Percentiles rank a stretch among this genome's conserved stretches.
Evolutionary conservation across 2,329 filamentous ascomycete genomes (phyloP).

Genomic region (Ascochyta clinopodiicola): DNA sequence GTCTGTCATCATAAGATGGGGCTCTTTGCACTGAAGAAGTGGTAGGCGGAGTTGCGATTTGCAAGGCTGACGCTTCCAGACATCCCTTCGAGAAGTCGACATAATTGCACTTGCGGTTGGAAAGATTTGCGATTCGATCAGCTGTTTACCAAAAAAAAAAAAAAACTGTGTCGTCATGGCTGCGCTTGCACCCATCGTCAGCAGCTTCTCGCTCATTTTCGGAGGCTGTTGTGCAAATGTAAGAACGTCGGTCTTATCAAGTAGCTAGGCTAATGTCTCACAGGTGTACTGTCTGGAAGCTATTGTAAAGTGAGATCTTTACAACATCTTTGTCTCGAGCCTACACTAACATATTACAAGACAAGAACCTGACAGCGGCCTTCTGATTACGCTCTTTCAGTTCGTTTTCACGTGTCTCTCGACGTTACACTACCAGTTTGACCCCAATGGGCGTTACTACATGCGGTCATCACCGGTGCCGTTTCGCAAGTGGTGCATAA

Average conservation of each 20-base stretch:
- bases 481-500: conserved; percentile 82
- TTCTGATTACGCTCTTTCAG: conserved; percentile 61
- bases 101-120: background rate
- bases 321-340: background rate
- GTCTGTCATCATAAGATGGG: background rate
- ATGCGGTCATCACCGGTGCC: conserved; percentile 81
- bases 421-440: conserved; percentile 54
- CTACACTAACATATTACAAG: conserved; percentile 53
- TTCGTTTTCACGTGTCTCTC: conserved; percentile 69
- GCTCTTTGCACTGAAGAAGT: background rate
- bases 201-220: conserved; percentile 86
- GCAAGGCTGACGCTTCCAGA: background rate
- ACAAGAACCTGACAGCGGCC: conserved; percentile 85
- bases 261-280: conserved; percentile 23
- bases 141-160: too few relatives aligned
- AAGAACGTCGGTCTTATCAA: conserved; percentile 40
- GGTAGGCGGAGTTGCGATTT: background rate
- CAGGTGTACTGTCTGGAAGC: conserved; percentile 95
- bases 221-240: conserved; percentile 96
- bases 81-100: background rate
- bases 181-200: conserved; percentile 45
- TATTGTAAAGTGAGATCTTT: conserved; percentile 81
- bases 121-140: background rate
- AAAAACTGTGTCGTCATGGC: conserved; percentile 32
- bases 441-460: conserved; percentile 70